Conservation (phyloP, 805 yeast genomes). For the Yamadazyma takamatsuzukensis region DNA sequence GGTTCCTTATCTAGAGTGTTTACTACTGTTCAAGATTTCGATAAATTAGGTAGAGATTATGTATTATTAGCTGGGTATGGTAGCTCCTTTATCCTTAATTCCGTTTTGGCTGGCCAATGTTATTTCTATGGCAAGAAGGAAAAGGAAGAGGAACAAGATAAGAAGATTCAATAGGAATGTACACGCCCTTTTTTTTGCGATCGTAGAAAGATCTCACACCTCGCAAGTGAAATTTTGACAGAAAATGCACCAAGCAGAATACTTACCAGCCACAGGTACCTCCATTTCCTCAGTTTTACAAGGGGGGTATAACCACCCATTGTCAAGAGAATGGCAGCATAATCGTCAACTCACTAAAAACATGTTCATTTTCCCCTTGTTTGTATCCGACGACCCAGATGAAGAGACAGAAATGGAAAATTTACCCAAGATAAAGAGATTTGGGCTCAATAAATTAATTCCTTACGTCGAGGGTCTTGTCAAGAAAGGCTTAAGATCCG, state of each 20-base stretch:
- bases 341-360: slow-evolving; percentile 79
- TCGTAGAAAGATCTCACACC: too few species aligned
- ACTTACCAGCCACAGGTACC: slow-evolving; percentile 53
- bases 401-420: slow-evolving; percentile 73
- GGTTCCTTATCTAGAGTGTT: slow-evolving; percentile 39
- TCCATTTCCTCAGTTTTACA: slow-evolving; percentile 74
- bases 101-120: slow-evolving; percentile 34
- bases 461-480: slow-evolving; percentile 70
- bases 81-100: slow-evolving; percentile 31
- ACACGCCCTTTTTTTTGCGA: too few species aligned
- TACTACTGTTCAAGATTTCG: slow-evolving; percentile 34
- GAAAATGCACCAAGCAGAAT: slow-evolving; percentile 75
- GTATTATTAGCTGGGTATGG: slow-evolving; percentile 38
- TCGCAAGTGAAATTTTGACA: too few species aligned
- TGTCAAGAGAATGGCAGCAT: slow-evolving; percentile 86
- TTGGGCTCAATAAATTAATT: slow-evolving; percentile 75
- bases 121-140: slow-evolving; percentile 18
- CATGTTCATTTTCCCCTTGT: slow-evolving; percentile 91
- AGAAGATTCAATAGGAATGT: too few species aligned
- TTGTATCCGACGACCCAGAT: slow-evolving; percentile 75
- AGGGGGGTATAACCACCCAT: slow-evolving; percentile 92
- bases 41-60: slow-evolving; percentile 24
- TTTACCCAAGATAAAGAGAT: slow-evolving; percentile 83
- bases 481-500: slow-evolving; percentile 78
- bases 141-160: slow-evolving; percentile 8